Base-by-base conservation (phyloP, 495 filamentous ascomycete species). In the Penicillium atrosanguineum region DNA sequence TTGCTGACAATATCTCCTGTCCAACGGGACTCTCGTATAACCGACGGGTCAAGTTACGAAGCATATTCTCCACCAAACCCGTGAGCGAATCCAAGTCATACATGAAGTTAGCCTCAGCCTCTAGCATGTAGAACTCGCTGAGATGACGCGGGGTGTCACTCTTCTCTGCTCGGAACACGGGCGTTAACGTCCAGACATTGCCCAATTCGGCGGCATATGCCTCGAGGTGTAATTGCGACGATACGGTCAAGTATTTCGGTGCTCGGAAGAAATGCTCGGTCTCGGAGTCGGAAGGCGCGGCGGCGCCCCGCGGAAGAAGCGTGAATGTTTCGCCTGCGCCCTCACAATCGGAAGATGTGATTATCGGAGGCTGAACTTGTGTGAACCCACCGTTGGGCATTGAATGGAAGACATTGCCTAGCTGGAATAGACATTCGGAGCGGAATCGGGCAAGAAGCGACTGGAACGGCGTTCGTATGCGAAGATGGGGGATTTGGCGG, bases 51-150 rank as follows among this genome's bases (percentile, higher is more conserved):
- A 95, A 62, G 52, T 81, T 71, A 18, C 82, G 80, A 23, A 95
- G 77, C 76, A 94, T 82, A 52, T 85, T 70, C 69, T 97, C 89
- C n/a, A 88, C 80, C 8, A 94, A 64, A 52, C 85, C 75, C 76
- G 96, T 91, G 52, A 98, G 77, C 8, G 76, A 72, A 39, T 76
- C 71, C 19, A 96, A 69, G 44, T 83, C 76, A 26, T 89, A 75
- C 46, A 86, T 83, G 67, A 95, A 96, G 65, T 81, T 85, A 47
- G 88, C 71, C 69, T 98, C 94, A 7, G 85, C 91, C 71, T 98
- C 94, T 2, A 98, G 82, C 94, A 98, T 98, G 72, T 97, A 97
- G 68, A 98, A 98, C 62, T 98, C 94, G 74, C 90, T 95, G 43
- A 97, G 76, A 71, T 98, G 94, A 34, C 95, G 87, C 15, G 91